Evolutionary conservation across 1,139 yeast genomes (phyloP), one percentile per base, ranked within the genome.

Genomic region (Kurtzmaniella natalensis): DNA sequence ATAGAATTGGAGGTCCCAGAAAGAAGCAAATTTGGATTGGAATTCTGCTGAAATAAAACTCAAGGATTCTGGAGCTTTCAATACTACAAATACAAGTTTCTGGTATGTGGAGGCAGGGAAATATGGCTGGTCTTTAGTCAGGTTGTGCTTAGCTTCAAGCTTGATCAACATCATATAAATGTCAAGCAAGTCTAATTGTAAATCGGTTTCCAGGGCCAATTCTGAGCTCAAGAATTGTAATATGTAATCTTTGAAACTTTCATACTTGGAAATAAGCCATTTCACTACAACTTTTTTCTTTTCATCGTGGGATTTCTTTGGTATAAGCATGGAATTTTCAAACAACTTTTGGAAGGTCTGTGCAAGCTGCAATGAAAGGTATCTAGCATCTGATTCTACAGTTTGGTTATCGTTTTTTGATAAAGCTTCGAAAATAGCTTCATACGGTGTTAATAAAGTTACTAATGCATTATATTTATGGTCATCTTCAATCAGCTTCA

Each of bases 1-100:
- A 48, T 78, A 82, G 47, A 64, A 80, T 50, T 81, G 86, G 37
- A 83, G 59, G 51, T 83, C 94, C 67, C 81, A 78, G 51, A 68
- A 66, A 38, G 67, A 65, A 22, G 53, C 50, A 47, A 81, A 78
- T 25, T 64, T 65, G 16, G 72, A 78, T 28, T 70, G 51, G 46
- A 85, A 83, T 48, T 82, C 88, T 37, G 73, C 59, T 6, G 81
- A 44, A 18, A 84, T 46, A 36, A 79, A 72, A 48, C 73, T 76
- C 2, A 16, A 19, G n/a, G 24, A 20, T 5, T 8, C 11, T 34
- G 72, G 70, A 25, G 69, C 64, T 5, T n/a, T 18, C 14, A 26
- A 26, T 8, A 26, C 9, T 7, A 18, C 19, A 17, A 18, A 26
- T 2, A 83, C 52, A n/a, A 85, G 51, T 11, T 60, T 54, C 36